Base-by-base conservation (phyloP, 768 basidiomycete genomes). In the Calocybe indica region DNA sequence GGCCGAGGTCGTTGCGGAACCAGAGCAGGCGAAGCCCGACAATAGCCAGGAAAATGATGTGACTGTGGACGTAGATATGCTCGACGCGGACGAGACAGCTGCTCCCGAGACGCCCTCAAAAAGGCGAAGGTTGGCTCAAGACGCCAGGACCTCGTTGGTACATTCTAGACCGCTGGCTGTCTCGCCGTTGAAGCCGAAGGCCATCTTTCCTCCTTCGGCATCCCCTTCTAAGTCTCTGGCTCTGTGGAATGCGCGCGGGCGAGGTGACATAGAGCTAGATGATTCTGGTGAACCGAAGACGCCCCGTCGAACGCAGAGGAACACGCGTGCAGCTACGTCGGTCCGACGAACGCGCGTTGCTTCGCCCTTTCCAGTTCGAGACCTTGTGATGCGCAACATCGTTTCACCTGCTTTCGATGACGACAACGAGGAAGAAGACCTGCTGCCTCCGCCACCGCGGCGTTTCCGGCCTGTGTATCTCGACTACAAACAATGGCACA, bases 401-500 rank as follows among this genome's bases (percentile, higher is more conserved):
- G 56, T 55, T 34, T 29, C 35, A 6, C 43, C 39, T 3, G 14
- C 42, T 11, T 38, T 44, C 10, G 42, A 52, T 38, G 45, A 39
- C 15, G 67, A 63, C 29, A 54, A 51, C 33, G 57, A 54, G 45
- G 59, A 40, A 31, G 63, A 52, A 37, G 58, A 58, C 41, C 30
- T 7, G 44, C 55, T 40, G 3, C 44, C 50, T 1, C 43, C 40
- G 7, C 51, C 56, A n/a, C 61, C 60, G 30, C 66, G 69, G 5
- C 71, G 75, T 6, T 78, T 76, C 53, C 65, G 73, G 7, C 71
- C 76, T 6, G 65, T 78, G 10, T 79, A 77, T 58, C 61, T 69
- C 2, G 76, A 76, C 51, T 69, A 72, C n/a, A 56, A 66, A 43
- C 74, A 78, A 40, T 79, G 78, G 78, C 63, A 58, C 22, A 59